These are phyloP conservation scores for Wickerhamiella domercqiae DNA, from an alignment of 805 yeast genomes.

Conservation along the genomic window DNA sequence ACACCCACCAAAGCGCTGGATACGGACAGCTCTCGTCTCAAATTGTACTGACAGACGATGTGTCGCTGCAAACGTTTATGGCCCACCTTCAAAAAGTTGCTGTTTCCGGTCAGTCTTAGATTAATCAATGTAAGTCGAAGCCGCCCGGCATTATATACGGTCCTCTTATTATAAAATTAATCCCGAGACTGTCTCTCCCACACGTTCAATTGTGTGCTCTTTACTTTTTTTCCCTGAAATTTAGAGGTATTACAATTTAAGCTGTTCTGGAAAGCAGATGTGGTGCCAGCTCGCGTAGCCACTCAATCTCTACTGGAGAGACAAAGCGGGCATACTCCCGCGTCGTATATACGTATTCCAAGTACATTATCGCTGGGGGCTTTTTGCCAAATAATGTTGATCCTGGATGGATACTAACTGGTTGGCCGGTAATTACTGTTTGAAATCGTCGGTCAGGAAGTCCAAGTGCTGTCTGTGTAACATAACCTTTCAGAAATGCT, in stretches of 20 bases:
- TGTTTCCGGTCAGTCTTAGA: slow-evolving; percentile 28
- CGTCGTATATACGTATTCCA: slow-evolving; percentile 84
- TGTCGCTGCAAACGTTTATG: slow-evolving; percentile 88
- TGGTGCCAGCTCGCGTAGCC: slow-evolving; percentile 35
- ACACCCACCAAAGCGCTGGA: slow-evolving; percentile 49
- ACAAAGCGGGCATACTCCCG: slow-evolving; percentile 87
- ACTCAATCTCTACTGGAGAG: slow-evolving; percentile 61
- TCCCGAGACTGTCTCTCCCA: too few species aligned
- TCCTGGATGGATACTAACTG: slow-evolving; percentile 80
- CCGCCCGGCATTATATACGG: too few species aligned
- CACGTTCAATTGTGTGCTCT: too few species aligned
- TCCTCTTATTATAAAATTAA: too few species aligned
- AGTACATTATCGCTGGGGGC: slow-evolving; percentile 80
- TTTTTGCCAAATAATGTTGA: slow-evolving; percentile 70
- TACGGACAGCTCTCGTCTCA: slow-evolving; percentile 41
- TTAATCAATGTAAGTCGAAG: too few species aligned
- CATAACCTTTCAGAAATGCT: slow-evolving; percentile 68
- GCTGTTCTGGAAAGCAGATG: too few species aligned
- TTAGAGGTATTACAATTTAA: too few species aligned
- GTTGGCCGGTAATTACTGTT: slow-evolving; percentile 64
- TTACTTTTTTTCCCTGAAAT: too few species aligned
- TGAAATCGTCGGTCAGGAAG: slow-evolving; percentile 88
- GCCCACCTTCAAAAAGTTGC: slow-evolving; percentile 83
- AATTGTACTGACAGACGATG: slow-evolving; percentile 92
- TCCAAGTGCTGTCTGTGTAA: slow-evolving; percentile 84